These are phyloP conservation scores for Salix arbutifolia DNA, from an alignment of 345 rosid species.

Conservation along the genomic window DNA sequence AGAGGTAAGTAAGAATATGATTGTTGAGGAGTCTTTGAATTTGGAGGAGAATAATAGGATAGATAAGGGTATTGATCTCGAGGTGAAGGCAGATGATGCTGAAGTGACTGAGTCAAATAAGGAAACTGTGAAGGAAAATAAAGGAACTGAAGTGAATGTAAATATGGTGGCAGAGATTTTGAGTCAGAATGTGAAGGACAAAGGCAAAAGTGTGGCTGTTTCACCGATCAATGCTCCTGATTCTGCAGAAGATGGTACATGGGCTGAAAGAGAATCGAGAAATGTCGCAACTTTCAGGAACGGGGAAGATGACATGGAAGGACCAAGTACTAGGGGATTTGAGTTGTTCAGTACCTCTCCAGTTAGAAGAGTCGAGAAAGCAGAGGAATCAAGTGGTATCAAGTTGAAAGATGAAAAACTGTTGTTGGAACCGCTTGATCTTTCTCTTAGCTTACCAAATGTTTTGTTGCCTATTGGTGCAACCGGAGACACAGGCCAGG, in stretches of 20 bases:
- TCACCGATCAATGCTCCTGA: conserved; percentile 28
- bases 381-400: conserved; percentile 37
- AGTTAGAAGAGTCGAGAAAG: conserved; percentile 49
- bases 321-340: conserved; percentile 78
- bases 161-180: conserved; percentile 29
- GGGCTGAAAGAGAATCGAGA: conserved; percentile 40
- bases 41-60: conserved; percentile 28
- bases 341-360: conserved; percentile 79
- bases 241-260: conserved; percentile 35
- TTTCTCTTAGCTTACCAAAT: conserved; percentile 90
- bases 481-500: conserved; percentile 35
- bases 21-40: conserved; percentile 26
- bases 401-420: conserved; percentile 61
- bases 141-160: conserved; percentile 18
- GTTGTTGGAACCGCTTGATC: conserved; percentile 74
- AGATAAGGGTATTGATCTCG: conserved; percentile 40
- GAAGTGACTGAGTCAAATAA: conserved; percentile 27
- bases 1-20: conserved; percentile 26
- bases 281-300: conserved; percentile 25
- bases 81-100: conserved; percentile 33
- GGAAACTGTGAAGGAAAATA: conserved; percentile 31
- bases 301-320: conserved; percentile 56
- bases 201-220: conserved; percentile 61
- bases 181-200: conserved; percentile 42
- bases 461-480: conserved; percentile 76